Evolutionary conservation across 2,329 filamentous ascomycete species (phyloP).

Genomic region (Pyricularia sp.): DNA sequence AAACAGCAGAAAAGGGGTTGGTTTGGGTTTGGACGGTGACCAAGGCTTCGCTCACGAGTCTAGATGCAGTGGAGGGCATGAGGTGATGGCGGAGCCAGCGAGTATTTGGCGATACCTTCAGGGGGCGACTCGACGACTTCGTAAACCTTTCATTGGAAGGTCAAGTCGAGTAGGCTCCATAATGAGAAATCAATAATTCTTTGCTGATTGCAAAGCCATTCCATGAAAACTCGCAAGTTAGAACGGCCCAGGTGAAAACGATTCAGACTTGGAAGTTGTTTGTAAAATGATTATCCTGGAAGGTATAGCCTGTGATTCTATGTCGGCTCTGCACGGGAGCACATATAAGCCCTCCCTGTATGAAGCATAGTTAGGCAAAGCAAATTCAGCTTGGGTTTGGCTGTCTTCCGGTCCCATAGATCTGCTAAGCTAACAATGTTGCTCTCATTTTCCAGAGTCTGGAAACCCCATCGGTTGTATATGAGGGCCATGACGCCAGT

Average conservation of each 20-base stretch:
- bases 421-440: neutral
- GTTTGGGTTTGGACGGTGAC: constrained; percentile 61
- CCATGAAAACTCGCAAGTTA: neutral
- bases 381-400: neutral
- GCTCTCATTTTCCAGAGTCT: neutral
- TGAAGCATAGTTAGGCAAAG: too few relatives aligned
- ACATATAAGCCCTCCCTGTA: neutral
- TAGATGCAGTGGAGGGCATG: neutral
- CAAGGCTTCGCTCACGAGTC: neutral
- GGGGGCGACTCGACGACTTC: neutral
- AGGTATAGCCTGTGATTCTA: neutral
- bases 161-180: neutral
- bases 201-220: neutral
- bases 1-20: constrained; percentile 59
- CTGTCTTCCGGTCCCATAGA: neutral
- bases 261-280: neutral
- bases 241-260: neutral
- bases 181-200: neutral
- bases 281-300: too few relatives aligned
- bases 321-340: neutral
- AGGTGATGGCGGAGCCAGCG: neutral
- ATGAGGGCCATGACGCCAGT: too few relatives aligned
- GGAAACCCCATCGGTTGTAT: too few relatives aligned
- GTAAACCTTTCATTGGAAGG: neutral
- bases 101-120: neutral